Conservation (phyloP, 139 green algal species). For the Coelastrella sp. region DNA sequence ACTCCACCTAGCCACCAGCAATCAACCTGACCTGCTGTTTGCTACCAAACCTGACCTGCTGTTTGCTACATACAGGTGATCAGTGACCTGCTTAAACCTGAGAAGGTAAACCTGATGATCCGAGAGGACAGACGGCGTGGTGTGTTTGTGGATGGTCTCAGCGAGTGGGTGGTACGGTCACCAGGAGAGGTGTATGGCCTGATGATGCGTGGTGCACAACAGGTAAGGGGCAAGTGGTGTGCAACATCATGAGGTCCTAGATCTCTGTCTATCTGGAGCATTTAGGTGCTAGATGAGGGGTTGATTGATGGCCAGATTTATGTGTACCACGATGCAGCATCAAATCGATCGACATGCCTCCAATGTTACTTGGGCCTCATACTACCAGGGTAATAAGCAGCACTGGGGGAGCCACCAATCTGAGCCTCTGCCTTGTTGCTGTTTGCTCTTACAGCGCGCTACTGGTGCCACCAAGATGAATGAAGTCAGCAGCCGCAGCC, state of each 20-base stretch:
- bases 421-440: background rate
- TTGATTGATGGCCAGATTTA: too few relatives aligned
- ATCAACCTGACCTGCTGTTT: too few relatives aligned
- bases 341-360: too few relatives aligned
- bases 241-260: too few relatives aligned
- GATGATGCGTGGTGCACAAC: conserved; percentile 83
- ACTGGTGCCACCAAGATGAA: conserved; percentile 96
- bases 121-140: conserved; percentile 90
- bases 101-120: conserved; percentile 85
- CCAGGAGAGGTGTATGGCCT: conserved; percentile 88
- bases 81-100: conserved; percentile 94
- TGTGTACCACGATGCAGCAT: too few relatives aligned
- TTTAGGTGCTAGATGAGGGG: background rate
- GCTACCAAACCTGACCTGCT: background rate
- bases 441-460: conserved; percentile 63
- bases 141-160: conserved; percentile 92
- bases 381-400: too few relatives aligned
- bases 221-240: conserved; percentile 54
- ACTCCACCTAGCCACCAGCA: too few relatives aligned
- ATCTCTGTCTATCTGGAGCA: background rate
- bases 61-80: conserved; percentile 61
- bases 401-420: too few relatives aligned
- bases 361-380: too few relatives aligned
- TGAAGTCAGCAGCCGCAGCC: conserved; percentile 86
- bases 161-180: conserved; percentile 94